Evolutionary conservation across 371 early-diverging fungal species (phyloP).

Genomic region (Smittium mucronatum): DNA sequence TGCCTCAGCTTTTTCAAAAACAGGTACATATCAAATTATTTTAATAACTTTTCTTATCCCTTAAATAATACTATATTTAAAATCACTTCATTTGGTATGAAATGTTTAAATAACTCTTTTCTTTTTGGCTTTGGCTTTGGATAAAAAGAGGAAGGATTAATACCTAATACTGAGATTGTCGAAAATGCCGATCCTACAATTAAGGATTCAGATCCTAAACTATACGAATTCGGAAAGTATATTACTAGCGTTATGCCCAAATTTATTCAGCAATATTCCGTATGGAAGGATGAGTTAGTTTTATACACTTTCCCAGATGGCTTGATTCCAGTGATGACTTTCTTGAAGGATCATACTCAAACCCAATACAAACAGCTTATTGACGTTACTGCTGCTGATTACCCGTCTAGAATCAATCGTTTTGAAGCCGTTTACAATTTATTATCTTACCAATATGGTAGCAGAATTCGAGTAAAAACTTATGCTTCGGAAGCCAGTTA

Average conservation of each 20-base stretch:
- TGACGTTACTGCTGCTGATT: slow-evolving; percentile 85
- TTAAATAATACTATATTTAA: no score
- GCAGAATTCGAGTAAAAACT: slow-evolving; percentile 94
- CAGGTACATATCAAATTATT: background rate
- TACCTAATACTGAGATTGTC: slow-evolving; percentile 1
- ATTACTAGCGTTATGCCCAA: slow-evolving; percentile 79
- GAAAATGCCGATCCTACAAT: slow-evolving; percentile 7
- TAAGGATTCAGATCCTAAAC: slow-evolving; percentile 6
- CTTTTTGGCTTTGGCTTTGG: no score
- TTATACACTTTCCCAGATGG: slow-evolving; percentile 76
- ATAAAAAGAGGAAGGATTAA: no score
- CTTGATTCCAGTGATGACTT: slow-evolving; percentile 61
- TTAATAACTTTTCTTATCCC: no score
- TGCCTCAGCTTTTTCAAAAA: background rate
- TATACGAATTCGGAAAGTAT: slow-evolving; percentile 83
- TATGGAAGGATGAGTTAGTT: slow-evolving; percentile 96
- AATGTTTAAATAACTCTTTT: no score
- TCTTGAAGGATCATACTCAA: slow-evolving; percentile 88
- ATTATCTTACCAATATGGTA: slow-evolving; percentile 73
- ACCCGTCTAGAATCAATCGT: slow-evolving; percentile 77
- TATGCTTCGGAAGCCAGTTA: slow-evolving; percentile 83
- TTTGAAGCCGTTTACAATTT: slow-evolving; percentile 95
- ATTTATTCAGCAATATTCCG: slow-evolving; percentile 88
- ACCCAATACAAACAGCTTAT: slow-evolving; percentile 81
- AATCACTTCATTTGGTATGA: no score